Evolutionary conservation across 2,329 filamentous ascomycete species (phyloP).

Genomic region (Colletotrichum sp.): DNA sequence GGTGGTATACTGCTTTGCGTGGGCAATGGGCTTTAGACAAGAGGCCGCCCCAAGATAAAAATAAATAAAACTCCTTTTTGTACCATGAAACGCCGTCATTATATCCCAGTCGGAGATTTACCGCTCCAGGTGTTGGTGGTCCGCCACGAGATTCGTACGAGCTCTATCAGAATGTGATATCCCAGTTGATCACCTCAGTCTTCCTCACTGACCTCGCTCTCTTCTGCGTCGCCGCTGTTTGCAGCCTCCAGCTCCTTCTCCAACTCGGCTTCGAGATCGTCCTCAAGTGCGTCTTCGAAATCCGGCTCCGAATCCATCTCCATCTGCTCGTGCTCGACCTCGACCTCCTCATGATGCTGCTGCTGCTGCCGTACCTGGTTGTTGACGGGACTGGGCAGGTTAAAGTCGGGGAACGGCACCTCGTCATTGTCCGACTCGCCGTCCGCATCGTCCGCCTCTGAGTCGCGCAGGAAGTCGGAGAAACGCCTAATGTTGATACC

Average conservation of each 20-base stretch:
- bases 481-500: conserved; percentile 47
- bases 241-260: conserved; percentile 54
- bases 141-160: not conserved
- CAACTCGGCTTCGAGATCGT: conserved; percentile 62
- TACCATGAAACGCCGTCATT: conserved; percentile 13
- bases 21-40: not conserved
- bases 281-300: conserved; percentile 48
- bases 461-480: conserved; percentile 56
- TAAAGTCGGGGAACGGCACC: conserved; percentile 45
- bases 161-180: not conserved
- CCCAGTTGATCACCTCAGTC: conserved; percentile 44
- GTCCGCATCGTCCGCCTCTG: conserved; percentile 50
- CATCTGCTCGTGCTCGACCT: conserved; percentile 27
- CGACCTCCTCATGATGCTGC: conserved; percentile 26
- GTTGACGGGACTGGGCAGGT: conserved; percentile 59
- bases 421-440: conserved; percentile 54
- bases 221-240: conserved; percentile 53
- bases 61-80: conserved; percentile 1
- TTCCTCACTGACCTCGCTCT: conserved; percentile 72
- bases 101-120: not conserved
- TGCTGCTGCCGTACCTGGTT: conserved; percentile 32
- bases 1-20: conserved; percentile 5
- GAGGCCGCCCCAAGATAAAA: not conserved
- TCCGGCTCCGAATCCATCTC: conserved; percentile 31
- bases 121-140: not conserved